Evolutionary conservation across 225 moss, liverwort and hornwort genomes (phyloP).

Genomic region (Thuidium tamariscinum): DNA sequence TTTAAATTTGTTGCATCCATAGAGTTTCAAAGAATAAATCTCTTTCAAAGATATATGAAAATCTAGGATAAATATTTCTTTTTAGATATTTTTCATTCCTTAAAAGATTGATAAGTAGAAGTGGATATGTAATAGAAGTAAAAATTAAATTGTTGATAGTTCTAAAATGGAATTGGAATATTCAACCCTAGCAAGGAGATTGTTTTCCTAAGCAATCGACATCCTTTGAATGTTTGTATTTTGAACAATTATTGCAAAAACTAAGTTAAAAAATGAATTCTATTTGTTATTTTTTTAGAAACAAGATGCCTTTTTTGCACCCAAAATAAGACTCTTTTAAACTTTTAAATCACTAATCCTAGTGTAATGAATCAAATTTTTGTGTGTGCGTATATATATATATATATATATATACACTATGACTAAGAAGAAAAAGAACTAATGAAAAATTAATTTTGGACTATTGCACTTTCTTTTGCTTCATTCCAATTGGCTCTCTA

Average conservation of each 20-base stretch:
- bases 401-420: too few relatives aligned
- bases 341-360: background rate
- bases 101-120: background rate
- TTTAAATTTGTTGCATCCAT: background rate
- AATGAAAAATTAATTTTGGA: background rate
- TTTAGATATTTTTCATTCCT: background rate
- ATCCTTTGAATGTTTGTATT: rapidly evolving
- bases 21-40: too few relatives aligned
- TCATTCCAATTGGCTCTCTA: background rate
- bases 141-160: background rate
- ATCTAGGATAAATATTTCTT: background rate
- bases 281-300: background rate
- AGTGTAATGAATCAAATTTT: background rate
- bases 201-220: background rate
- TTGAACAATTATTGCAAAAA: background rate
- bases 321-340: background rate
- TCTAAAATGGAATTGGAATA: background rate
- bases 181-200: background rate
- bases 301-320: background rate
- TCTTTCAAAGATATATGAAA: too few relatives aligned
- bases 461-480: too few relatives aligned
- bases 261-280: background rate
- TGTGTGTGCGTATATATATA: too few relatives aligned
- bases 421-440: too few relatives aligned
- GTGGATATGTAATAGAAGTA: background rate